Conservation (phyloP, 2,329 filamentous ascomycete genomes). For the Setomelanomma holmii region DNA sequence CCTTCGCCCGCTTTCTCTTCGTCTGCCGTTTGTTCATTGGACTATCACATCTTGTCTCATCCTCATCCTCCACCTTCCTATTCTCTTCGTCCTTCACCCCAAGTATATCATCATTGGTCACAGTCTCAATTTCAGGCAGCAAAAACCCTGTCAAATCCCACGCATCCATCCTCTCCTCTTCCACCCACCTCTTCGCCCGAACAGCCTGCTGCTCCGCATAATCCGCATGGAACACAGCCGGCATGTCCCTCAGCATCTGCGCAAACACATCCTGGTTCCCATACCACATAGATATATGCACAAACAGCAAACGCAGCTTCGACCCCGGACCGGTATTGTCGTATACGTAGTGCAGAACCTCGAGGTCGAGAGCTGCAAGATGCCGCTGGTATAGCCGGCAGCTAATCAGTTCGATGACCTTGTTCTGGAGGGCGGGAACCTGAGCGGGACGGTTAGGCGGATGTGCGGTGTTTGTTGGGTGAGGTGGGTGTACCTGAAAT, state of each 20-base stretch:
- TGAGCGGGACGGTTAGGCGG: not conserved
- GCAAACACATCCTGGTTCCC: conserved; percentile 1
- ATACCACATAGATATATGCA: conserved; percentile 3
- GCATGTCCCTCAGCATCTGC: conserved; percentile 4
- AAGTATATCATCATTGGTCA: too few species aligned
- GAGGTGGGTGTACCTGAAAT: conserved; percentile 2
- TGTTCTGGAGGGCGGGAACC: conserved; percentile 1
- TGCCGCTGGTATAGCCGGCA: not conserved
- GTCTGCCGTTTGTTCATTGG: not conserved
- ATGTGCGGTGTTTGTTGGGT: too few species aligned
- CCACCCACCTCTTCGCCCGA: not conserved
- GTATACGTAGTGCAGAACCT: conserved; percentile 3
- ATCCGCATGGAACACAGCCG: conserved; percentile 2
- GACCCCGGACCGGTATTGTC: conserved; percentile 4
- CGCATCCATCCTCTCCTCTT: not conserved
- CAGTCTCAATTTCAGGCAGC: not conserved
- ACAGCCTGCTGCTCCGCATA: not conserved
- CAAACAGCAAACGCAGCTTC: not conserved
- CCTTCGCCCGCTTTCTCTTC: not conserved
- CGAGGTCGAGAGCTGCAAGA: not conserved
- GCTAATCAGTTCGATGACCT: conserved; percentile 1
- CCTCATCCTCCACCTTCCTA: too few species aligned
- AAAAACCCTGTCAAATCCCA: conserved; percentile 1
- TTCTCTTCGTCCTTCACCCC: too few species aligned
- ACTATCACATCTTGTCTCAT: not conserved